A percentile compares a stretch with the other conserved stretches of the same genome.
Evolutionary conservation across 1,284 basidiomycete species (phyloP).

Genomic region (Athelia psychrophila): DNA sequence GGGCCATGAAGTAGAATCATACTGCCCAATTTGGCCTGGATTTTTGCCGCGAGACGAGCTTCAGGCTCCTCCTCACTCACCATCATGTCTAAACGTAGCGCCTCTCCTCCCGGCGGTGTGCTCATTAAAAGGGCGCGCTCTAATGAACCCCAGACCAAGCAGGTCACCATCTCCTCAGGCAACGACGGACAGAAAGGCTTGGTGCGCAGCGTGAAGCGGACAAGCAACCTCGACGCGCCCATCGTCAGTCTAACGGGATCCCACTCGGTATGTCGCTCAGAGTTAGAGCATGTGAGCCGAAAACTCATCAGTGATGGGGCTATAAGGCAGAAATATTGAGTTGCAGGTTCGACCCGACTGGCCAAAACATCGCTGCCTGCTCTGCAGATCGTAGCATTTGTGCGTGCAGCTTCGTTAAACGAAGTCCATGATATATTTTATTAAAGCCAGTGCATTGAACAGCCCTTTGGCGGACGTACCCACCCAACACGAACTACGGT

Average conservation of each 20-base stretch:
- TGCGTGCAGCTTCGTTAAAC: too few relatives aligned
- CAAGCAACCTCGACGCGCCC: conserved; percentile 76
- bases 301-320: neutral
- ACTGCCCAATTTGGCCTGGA: too few relatives aligned
- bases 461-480: conserved; percentile 81
- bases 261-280: conserved; percentile 51
- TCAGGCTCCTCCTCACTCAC: too few relatives aligned
- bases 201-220: conserved; percentile 74
- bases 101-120: conserved; percentile 48
- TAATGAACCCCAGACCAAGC: conserved; percentile 56
- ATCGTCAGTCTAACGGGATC: conserved; percentile 78
- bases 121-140: conserved; percentile 67
- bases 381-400: conserved; percentile 79
- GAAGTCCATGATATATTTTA: neutral
- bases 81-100: conserved; percentile 66
- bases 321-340: conserved; percentile 71
- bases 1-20: too few relatives aligned
- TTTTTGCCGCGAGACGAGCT: too few relatives aligned
- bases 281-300: neutral
- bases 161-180: conserved; percentile 72
- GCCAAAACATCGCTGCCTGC: conserved; percentile 81
- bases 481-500: conserved; percentile 82
- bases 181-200: conserved; percentile 73
- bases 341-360: conserved; percentile 78
- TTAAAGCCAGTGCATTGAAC: conserved; percentile 3